A percentile compares a stretch with the other conserved stretches of the same genome.
Evolutionary conservation across 352 stramenopile species (phyloP).

Genomic region (Phytophthora citrophthora): DNA sequence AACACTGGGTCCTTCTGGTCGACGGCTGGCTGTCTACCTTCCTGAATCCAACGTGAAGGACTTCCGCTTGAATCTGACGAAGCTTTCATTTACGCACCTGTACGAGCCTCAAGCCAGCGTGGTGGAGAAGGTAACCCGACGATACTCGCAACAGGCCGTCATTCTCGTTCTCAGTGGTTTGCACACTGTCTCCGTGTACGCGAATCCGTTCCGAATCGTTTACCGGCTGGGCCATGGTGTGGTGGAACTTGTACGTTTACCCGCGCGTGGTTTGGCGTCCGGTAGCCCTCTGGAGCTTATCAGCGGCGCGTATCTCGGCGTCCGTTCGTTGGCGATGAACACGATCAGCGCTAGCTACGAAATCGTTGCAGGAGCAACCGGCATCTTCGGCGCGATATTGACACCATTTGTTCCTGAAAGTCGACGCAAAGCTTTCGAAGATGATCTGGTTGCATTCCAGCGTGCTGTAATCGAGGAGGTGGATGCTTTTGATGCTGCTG

Average conservation of each 20-base stretch:
- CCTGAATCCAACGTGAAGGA: constrained; percentile 91
- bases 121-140: constrained; percentile 76
- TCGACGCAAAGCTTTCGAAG: constrained; percentile 79
- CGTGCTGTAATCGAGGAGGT: constrained; percentile 89
- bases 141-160: constrained; percentile 87
- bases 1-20: constrained; percentile 75
- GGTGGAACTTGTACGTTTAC: constrained; percentile 81
- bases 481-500: constrained; percentile 83
- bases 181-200: constrained; percentile 89
- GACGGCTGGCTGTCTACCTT: constrained; percentile 82
- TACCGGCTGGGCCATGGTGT: constrained; percentile 86
- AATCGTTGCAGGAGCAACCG: constrained; percentile 82
- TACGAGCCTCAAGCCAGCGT: constrained; percentile 83
- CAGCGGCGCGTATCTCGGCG: constrained; percentile 82
- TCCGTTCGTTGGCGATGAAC: constrained; percentile 89
- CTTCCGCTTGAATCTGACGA: constrained; percentile 85
- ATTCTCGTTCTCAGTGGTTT: constrained; percentile 84
- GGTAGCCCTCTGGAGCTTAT: constrained; percentile 86
- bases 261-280: constrained; percentile 77
- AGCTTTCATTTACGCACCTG: constrained; percentile 80
- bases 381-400: constrained; percentile 78
- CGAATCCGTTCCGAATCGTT: constrained; percentile 88
- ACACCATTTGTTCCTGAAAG: constrained; percentile 72
- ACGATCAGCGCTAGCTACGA: constrained; percentile 90
- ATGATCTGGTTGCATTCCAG: constrained; percentile 88